phyloP scores from a whole-genome alignment of 2,329 filamentous ascomycete species.

The Cytospora paraplurivora region DNA sequence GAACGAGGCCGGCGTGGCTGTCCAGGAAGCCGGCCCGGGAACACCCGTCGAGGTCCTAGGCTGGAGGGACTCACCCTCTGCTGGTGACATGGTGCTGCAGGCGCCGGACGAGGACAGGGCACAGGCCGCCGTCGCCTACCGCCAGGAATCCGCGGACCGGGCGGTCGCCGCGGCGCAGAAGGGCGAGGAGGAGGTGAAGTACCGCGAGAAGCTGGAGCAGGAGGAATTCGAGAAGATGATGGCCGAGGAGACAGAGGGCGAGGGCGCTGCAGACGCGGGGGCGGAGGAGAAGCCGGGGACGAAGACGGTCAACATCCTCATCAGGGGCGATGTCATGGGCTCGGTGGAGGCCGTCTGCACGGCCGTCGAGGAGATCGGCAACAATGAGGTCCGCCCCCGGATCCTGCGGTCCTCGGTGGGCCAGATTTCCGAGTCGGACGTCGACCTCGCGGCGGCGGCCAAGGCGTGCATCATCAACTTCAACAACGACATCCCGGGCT shows the following conservation, averaged over 20 bases:
- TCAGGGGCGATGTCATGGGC: slow-evolving; percentile 92
- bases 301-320: slow-evolving; percentile 72
- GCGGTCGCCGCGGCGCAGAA: slow-evolving; percentile 79
- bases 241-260: slow-evolving; percentile 35
- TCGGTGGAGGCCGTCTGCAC: slow-evolving; percentile 89
- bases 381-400: slow-evolving; percentile 76
- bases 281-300: slow-evolving; percentile 44
- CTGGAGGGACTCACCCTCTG: slow-evolving; percentile 82
- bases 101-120: slow-evolving; percentile 77
- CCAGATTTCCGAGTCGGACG: slow-evolving; percentile 78
- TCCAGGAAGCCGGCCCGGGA: slow-evolving; percentile 78
- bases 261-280: slow-evolving; percentile 41
- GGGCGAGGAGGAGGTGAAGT: slow-evolving; percentile 68
- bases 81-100: slow-evolving; percentile 86
- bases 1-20: slow-evolving; percentile 77
- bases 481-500: slow-evolving; percentile 70
- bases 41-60: slow-evolving; percentile 91
- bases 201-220: slow-evolving; percentile 56
- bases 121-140: slow-evolving; percentile 75
- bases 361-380: slow-evolving; percentile 76
- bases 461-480: slow-evolving; percentile 81
- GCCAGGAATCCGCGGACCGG: slow-evolving; percentile 70
- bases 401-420: slow-evolving; percentile 80
- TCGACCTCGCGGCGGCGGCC: slow-evolving; percentile 82
- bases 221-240: slow-evolving; percentile 43